Percentiles rank a stretch among this genome's conserved stretches.
Evolutionary conservation across 257 asterid species (phyloP).

Genomic region (Nicotiana knightiana): DNA sequence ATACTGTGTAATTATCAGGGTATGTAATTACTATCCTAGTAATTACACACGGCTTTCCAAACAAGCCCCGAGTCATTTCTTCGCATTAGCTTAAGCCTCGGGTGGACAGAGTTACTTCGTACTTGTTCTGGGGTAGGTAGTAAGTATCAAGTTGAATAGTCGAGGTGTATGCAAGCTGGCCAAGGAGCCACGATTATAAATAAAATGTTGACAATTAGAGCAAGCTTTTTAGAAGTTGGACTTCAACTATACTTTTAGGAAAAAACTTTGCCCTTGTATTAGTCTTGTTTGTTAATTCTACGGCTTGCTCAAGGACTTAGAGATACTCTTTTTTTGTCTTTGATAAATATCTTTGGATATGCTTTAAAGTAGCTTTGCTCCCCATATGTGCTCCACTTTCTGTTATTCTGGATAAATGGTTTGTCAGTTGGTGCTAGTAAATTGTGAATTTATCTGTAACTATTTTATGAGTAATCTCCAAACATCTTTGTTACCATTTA

Average conservation of each 20-base stretch:
- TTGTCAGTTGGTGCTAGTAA: background rate
- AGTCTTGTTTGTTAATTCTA: background rate
- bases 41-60: no score
- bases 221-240: background rate
- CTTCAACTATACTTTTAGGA: background rate
- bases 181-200: no score
- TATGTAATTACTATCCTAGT: no score
- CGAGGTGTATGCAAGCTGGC: no score
- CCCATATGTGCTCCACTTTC: background rate
- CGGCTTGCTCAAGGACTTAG: background rate
- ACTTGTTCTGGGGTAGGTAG: no score
- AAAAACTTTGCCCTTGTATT: background rate
- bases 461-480: background rate
- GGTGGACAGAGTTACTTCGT: no score
- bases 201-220: background rate
- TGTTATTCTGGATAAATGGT: background rate
- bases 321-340: background rate
- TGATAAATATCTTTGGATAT: background rate
- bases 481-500: background rate
- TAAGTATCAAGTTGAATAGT: no score
- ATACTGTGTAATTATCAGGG: no score
- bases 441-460: background rate
- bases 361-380: background rate
- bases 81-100: no score
- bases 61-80: no score